Evolutionary conservation across 106 monocot genomes (phyloP), one percentile per base, ranked within the genome.

Genomic region (Apostasia shenzhenica): DNA sequence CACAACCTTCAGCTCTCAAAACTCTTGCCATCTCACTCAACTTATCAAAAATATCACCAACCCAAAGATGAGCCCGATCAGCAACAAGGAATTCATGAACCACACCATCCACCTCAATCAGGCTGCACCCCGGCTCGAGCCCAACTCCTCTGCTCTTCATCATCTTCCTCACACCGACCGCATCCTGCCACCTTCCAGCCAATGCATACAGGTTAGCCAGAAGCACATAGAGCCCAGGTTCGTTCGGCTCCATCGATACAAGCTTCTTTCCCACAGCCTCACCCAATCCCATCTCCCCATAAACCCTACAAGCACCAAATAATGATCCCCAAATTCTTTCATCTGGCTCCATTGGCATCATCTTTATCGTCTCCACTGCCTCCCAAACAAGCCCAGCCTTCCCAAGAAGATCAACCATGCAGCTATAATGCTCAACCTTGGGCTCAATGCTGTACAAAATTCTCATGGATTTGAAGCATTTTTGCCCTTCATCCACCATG

Each of bases 371-470:
- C 44, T 82, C 67, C 54, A 74, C 76, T 2, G 82, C 82, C 48
- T 86, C 79, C 37, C 71, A 65, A 53, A 86, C 55, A 0, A 62
- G 71, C 48, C 86, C 86, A n/a, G 76, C 76, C 8, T 76, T 79
- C 12, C 79, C 82, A 44, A 82, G 71, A 70, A 86, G 67, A 67
- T 86, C 82, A 3, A 86, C 76, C 79, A 86, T 82, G 70, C 86
- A 82, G 1, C 79, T 80, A 69, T 82, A 86, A 61, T 86, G 86
- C 74, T 82, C 82, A 11, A 82, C 76, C 63, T 79, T 77, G 40
- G 77, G 82, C 11, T 77, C 55, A 3, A 86, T 76, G 2, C 70
- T 73, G 63, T 77, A 67, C 8, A 71, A 2, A 14, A 9, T 53
- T 41, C 40, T 70, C 86, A 86, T 86, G 3, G 54, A 63, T 6